Evolutionary conservation across 176 grass and related monocot genomes (phyloP), one percentile per base, ranked within the genome.

Genomic region (Ensete glaucum): DNA sequence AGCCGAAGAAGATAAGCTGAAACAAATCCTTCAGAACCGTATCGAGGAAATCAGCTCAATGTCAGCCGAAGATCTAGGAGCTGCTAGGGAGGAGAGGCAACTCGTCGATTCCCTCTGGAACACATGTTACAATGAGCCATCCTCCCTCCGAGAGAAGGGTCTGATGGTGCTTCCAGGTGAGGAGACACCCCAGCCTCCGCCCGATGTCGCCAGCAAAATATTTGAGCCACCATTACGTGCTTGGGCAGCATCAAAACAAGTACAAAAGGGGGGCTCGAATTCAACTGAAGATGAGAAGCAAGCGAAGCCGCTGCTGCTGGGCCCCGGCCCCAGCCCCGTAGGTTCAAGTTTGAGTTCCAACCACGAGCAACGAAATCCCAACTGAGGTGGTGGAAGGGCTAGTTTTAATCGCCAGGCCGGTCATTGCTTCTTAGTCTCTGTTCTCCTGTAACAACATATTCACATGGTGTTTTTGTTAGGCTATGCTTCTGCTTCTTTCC

Each of bases 81-180:
- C 93, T n/a, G 90, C 83, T 64, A 70, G 81, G 66, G 93, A 96
- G 77, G 93, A 96, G 81, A 83, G 93, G 55, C 85, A 84, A 34
- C 89, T 96, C n/a, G 81, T 96, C 3, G 77, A 92, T 60, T 92
- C 87, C 5, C 24, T 96, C 26, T 92, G 93, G 87, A 73, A 72
- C 21, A 14, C 83, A 34, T 96, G 89, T 71, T 96, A 96, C 73
- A 64, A 88, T 23, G 87, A 96, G 48, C 93, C 89, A n/a, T 96
- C 93, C 8, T 73, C 56, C 1, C 90, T 96, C 62, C 75, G 76
- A 1, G 55, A 76, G 34, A 83, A 88, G 76, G 93, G 93, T 11
- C 84, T 96, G n/a, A 64, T 90, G 48, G 74, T 96, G 73, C 71
- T 96, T 55, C 89, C 87, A 1, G 81, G 93, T 17, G 93, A 96